Evolutionary conservation across 2,329 filamentous ascomycete species (phyloP).

Genomic region (Nannizziopsis arthrosporioides): DNA sequence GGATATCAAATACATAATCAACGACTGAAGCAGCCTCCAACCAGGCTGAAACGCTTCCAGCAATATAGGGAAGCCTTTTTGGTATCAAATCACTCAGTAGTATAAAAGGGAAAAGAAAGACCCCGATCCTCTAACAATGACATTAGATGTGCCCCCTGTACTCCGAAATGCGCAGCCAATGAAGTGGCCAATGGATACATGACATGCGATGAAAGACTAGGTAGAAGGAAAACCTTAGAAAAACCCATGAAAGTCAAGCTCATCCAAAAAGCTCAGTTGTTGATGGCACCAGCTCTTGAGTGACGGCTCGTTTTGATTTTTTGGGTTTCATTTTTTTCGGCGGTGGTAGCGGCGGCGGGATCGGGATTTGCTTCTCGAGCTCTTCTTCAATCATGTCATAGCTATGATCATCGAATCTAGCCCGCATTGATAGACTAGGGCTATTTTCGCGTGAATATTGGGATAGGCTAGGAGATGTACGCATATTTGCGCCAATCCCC

Average conservation of each 20-base stretch:
- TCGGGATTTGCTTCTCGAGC: not conserved
- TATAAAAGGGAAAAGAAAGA: too few species aligned
- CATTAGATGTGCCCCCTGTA: not conserved
- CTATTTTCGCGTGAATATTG: not conserved
- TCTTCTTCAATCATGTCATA: not conserved
- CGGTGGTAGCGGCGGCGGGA: not conserved
- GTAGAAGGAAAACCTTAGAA: not conserved
- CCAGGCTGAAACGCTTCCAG: too few species aligned
- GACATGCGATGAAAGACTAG: not conserved
- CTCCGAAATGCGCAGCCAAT: not conserved
- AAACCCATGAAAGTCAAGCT: not conserved
- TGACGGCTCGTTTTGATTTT: constrained; percentile 9
- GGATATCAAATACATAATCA: too few species aligned
- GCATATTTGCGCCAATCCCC: not conserved
- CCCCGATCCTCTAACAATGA: too few species aligned
- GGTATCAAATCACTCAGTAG: too few species aligned
- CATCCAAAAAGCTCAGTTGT: constrained; percentile 13
- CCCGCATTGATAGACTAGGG: not conserved
- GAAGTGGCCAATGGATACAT: not conserved
- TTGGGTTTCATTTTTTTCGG: constrained; percentile 7
- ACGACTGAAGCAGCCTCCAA: too few species aligned
- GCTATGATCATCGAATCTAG: not conserved
- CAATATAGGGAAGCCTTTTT: too few species aligned
- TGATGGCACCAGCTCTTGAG: constrained; percentile 13
- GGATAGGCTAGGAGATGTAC: not conserved